Conservation (phyloP, 139 green algal species). For the Asterochloris sp. region DNA sequence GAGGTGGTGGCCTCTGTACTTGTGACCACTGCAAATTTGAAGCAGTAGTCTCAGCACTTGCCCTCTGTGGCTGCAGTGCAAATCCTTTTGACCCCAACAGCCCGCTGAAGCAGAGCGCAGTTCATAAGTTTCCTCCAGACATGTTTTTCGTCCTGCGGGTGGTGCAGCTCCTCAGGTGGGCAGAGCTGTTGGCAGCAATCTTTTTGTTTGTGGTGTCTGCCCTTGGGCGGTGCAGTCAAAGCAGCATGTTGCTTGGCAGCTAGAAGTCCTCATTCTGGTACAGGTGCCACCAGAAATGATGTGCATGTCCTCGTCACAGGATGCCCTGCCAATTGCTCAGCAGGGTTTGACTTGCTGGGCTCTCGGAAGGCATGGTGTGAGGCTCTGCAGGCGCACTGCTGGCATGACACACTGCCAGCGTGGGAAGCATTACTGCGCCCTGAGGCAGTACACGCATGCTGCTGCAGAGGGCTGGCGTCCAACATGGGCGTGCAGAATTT, state of each 20-base stretch:
- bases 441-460: not conserved
- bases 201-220: too few species aligned
- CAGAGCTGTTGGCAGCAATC: not conserved
- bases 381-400: too few species aligned
- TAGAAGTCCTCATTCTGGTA: not conserved
- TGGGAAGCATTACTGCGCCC: too few species aligned
- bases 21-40: not conserved
- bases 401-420: too few species aligned
- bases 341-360: too few species aligned
- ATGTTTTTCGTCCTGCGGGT: conserved; percentile 95
- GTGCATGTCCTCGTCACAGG: not conserved
- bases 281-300: not conserved
- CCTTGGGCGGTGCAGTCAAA: too few species aligned
- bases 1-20: not conserved
- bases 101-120: conserved; percentile 75
- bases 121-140: conserved; percentile 88
- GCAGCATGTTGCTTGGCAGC: too few species aligned
- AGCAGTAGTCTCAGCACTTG: not conserved
- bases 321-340: too few species aligned
- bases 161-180: conserved; percentile 67
- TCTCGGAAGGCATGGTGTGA: too few species aligned
- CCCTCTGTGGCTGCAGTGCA: conserved; percentile 33
- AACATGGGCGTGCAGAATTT: conserved; percentile 23
- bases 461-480: conserved; percentile 13
- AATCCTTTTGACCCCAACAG: conserved; percentile 79